Evolutionary conservation across 1,284 basidiomycete species (phyloP), one percentile per base, ranked within the genome.

Genomic region (Ustilago shanxiensis): DNA sequence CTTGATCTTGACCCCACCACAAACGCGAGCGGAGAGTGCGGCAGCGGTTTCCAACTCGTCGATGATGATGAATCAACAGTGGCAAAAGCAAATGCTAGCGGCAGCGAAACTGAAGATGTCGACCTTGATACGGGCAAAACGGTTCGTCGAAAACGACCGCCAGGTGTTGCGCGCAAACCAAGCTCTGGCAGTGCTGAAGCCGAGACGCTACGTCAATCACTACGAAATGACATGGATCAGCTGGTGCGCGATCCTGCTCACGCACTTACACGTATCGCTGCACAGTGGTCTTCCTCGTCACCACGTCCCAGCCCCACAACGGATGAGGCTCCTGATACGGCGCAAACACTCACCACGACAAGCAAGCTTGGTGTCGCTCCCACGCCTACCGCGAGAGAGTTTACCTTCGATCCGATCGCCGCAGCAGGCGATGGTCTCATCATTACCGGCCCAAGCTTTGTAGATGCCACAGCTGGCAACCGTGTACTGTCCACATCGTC

Each of bases 351-450:
- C 22, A 57, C 62, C 35, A 71, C 73, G n/a, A 66, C 67, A n/a
- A 66, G 64, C 45, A 13, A 58, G 20, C 47, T 57, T 20, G 68
- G 61, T 22, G 57, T 67, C 7, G 72, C 67, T 8, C 70, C 70
- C 3, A 68, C 72, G 13, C 73, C 76, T 18, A 66, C 63, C 14
- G 61, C 59, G 20, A 59, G 51, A 16, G 71, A 66, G 35, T 73
- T 68, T 41, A 77, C 75, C 0, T 80, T 83, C 26, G 82, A 83
- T 31, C 78, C 80, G 7, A 71, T 83, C n/a, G 72, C 80, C 13
- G 81, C 80, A 11, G 78, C 68, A 16, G 80, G 79, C 24, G 82
- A 83, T 35, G 82, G 82, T 10, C 67, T 83, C 18, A 79, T 81
- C 63, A 78, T 78, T 45, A 72, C 75, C 1, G 71, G 79, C 4